phyloP scores from a whole-genome alignment of 2,329 filamentous ascomycete species.

The Neopestalotiopsis sp. region DNA sequence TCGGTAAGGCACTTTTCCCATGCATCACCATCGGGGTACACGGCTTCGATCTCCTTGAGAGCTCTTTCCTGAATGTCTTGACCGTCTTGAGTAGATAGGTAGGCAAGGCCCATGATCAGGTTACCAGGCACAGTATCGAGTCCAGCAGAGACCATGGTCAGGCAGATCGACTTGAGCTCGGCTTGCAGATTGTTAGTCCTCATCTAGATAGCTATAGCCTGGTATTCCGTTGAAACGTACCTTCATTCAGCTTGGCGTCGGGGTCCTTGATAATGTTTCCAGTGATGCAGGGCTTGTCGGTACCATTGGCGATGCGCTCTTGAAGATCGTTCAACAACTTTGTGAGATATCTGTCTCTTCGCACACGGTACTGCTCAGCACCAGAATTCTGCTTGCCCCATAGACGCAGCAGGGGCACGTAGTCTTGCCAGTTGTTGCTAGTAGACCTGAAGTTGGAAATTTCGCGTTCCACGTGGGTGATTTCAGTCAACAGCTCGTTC shows the following conservation, averaged over 20 bases:
- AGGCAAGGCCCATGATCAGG: constrained; percentile 15
- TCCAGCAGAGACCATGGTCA: constrained; percentile 73
- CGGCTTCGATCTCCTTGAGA: constrained; percentile 58
- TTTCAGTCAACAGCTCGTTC: constrained; percentile 66
- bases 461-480: constrained; percentile 67
- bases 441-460: constrained; percentile 65
- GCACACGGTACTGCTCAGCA: constrained; percentile 63
- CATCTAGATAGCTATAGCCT: background rate
- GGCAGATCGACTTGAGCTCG: constrained; percentile 68
- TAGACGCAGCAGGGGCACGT: constrained; percentile 63
- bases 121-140: constrained; percentile 61
- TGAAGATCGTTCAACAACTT: constrained; percentile 64
- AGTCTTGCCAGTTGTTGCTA: constrained; percentile 66
- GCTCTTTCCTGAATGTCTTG: constrained; percentile 69
- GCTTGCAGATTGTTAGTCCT: constrained; percentile 27
- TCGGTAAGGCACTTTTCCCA: constrained; percentile 16
- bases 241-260: constrained; percentile 65
- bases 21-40: constrained; percentile 46
- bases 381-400: constrained; percentile 63
- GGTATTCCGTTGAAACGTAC: background rate
- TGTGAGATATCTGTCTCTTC: constrained; percentile 65
- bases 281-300: constrained; percentile 69
- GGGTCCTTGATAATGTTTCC: constrained; percentile 70
- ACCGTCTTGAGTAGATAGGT: constrained; percentile 49
- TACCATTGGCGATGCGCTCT: constrained; percentile 64